phyloP scores from a whole-genome alignment of 192 early-diverging fungal species.

The Endogone sp. region DNA sequence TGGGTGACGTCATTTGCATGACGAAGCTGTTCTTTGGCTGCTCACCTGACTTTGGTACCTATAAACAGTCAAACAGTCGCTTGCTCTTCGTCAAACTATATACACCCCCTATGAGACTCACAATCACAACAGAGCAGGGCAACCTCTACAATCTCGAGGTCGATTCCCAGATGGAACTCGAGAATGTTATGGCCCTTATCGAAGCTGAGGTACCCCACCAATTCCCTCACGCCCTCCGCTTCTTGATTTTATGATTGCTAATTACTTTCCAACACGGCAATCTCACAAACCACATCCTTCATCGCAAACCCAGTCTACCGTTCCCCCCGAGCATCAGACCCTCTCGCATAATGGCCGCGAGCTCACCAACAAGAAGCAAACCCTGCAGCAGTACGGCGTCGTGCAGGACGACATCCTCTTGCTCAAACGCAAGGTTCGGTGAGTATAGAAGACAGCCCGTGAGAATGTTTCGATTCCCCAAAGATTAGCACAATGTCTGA shows the following conservation, averaged over 20 bases:
- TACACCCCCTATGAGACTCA: constrained; percentile 50
- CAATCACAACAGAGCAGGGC: constrained; percentile 54
- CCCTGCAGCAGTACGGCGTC: constrained; percentile 64
- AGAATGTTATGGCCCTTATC: constrained; percentile 78
- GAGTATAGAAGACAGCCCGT: too few species aligned
- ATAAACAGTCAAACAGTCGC: too few species aligned
- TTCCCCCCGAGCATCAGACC: constrained; percentile 57
- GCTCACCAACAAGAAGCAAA: constrained; percentile 56
- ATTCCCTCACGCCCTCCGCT: constrained; percentile 2
- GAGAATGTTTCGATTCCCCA: too few species aligned
- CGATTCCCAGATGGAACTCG: constrained; percentile 69
- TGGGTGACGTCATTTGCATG: too few species aligned
- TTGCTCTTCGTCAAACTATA: constrained; percentile 3
- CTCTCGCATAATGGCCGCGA: constrained; percentile 63
- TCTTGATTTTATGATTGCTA: neutral
- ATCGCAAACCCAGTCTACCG: constrained; percentile 45
- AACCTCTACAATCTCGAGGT: constrained; percentile 64
- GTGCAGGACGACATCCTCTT: constrained; percentile 72
- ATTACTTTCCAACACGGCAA: constrained; percentile 1
- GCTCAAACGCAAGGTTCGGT: constrained; percentile 33
- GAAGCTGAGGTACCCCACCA: constrained; percentile 65
- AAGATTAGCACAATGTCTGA: too few species aligned
- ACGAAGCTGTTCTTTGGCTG: too few species aligned
- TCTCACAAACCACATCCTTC: neutral
- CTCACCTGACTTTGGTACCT: too few species aligned